Conservation (phyloP, 2,329 filamentous ascomycete genomes). For the Pezicula carpinea region DNA sequence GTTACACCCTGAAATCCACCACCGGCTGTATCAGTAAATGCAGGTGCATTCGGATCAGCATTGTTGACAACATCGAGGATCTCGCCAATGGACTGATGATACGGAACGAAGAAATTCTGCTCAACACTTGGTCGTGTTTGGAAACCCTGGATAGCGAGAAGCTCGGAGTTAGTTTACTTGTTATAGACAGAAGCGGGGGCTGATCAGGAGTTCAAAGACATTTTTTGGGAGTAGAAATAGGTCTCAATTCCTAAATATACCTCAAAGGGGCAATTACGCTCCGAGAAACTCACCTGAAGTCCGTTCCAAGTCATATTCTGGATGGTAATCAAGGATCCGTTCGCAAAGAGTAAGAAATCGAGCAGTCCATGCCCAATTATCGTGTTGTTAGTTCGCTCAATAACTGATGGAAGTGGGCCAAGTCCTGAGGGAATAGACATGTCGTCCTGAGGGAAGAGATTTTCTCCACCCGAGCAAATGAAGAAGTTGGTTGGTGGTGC, state of each 20-base stretch:
- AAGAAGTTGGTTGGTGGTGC: slow-evolving; percentile 47
- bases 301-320: slow-evolving; percentile 72
- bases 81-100: slow-evolving; percentile 47
- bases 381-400: slow-evolving; percentile 55
- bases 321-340: slow-evolving; percentile 59
- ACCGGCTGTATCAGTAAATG: slow-evolving; percentile 22
- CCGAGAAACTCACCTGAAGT: too few species aligned
- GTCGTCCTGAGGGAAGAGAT: slow-evolving; percentile 43
- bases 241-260: too few species aligned
- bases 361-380: slow-evolving; percentile 58
- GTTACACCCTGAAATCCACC: slow-evolving; percentile 39
- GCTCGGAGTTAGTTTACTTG: too few species aligned
- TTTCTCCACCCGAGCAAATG: slow-evolving; percentile 43
- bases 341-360: slow-evolving; percentile 57
- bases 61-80: slow-evolving; percentile 30
- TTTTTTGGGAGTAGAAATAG: too few species aligned
- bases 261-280: too few species aligned
- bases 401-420: slow-evolving; percentile 51
- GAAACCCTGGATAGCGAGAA: too few species aligned
- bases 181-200: too few species aligned
- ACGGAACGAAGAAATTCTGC: slow-evolving; percentile 24
- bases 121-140: slow-evolving; percentile 27
- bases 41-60: slow-evolving; percentile 10
- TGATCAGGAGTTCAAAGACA: too few species aligned
- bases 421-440: slow-evolving; percentile 41